A percentile compares a stretch with the other conserved stretches of the same genome.
phyloP scores from a whole-genome alignment of 2,329 filamentous ascomycete genomes.

The Aspergillus tamarii region DNA sequence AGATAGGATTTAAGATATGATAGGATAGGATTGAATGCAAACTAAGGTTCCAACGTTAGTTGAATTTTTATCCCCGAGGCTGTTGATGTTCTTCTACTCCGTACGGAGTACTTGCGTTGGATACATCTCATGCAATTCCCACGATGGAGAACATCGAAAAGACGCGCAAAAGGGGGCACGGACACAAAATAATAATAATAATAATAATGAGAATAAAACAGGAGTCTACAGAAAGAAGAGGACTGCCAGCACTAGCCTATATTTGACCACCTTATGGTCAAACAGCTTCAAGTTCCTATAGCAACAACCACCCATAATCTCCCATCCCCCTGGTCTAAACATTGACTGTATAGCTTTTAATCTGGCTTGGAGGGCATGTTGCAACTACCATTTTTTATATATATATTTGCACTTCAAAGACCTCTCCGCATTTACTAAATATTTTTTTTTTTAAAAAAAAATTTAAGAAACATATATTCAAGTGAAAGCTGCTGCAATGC shows the following conservation, averaged over 20 bases:
- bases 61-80: neutral
- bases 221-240: neutral
- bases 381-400: neutral
- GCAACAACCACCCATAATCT: slow-evolving; percentile 4
- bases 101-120: neutral
- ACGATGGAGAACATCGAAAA: neutral
- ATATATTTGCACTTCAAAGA: neutral
- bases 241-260: neutral
- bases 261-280: neutral
- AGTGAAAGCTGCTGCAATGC: neutral
- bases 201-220: neutral
- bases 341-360: neutral
- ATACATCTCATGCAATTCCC: neutral
- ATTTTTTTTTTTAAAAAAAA: too few species aligned
- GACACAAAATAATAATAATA: neutral
- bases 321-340: neutral
- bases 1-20: slow-evolving; percentile 7
- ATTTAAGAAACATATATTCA: too few species aligned
- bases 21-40: neutral
- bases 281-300: slow-evolving; percentile 4
- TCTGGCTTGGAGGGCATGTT: neutral
- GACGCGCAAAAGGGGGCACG: neutral
- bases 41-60: neutral
- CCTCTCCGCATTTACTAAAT: neutral
- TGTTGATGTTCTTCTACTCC: neutral